Base-by-base conservation (phyloP, 148 eudicot species). In the Agrostemma githago region DNA sequence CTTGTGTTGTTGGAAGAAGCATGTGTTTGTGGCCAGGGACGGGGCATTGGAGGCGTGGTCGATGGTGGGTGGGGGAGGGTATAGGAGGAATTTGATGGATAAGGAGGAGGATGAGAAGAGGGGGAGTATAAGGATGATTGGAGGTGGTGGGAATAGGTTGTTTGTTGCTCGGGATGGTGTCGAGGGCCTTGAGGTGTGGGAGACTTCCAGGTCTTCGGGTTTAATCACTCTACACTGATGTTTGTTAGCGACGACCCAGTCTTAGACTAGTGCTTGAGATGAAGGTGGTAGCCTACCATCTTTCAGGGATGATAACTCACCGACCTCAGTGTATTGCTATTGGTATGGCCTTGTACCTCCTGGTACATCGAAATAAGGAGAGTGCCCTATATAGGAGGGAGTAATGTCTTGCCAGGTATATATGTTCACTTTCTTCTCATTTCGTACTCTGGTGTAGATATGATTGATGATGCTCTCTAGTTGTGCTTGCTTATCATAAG, bases 151-250 rank as follows among this genome's bases (percentile, higher is more conserved):
- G 37, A 83, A 91, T 82, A 84, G 98, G 82, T 83, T 94, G 68
- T 94, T 88, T 84, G 87, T 94, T 81, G 79, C 79, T 66, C 84
- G 98, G 83, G 96, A 88, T 68, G 77, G 86, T 80, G 88, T 78
- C 16, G 97, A 89, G 78, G 98, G 98, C 39, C 77, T 94, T 84
- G 96, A 94, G 83, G 98, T 94, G 16, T 94, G 98, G 98, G 93
- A 94, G 81, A 94, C 84, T 74, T 88, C 89, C 0, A 65, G 71
- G 61, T 72, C 53, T 9, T 89, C 95, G 0, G 94, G 89, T 72
- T 78, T 76, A 4, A 74, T 70, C 17, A 4, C 17, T 9, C 61
- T 70, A 26, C 15, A 41, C 3, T 69, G 19, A 68, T 19, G 56
- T 19, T n/a, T n/a, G n/a, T n/a, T 48, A 5, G 2, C 12, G 12